Evolutionary conservation across 306 rosid genomes (phyloP).

Genomic region (Castanopsis chinensis): DNA sequence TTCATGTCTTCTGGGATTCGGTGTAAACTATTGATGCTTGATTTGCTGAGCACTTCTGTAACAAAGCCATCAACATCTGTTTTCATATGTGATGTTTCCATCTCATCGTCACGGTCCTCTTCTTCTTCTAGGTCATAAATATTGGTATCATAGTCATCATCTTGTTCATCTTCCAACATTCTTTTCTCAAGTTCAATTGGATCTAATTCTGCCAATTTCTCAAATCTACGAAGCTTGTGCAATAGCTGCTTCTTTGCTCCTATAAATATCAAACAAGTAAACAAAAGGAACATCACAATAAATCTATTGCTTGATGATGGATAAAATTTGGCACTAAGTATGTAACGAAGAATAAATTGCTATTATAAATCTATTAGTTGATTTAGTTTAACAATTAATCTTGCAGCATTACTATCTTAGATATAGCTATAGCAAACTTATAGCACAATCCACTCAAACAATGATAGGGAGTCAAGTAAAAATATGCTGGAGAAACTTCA

Average conservation of each 20-base stretch:
- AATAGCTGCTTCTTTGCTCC: constrained; percentile 77
- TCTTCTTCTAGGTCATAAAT: constrained; percentile 24
- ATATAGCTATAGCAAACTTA: background rate
- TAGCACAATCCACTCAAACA: background rate
- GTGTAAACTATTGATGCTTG: constrained; percentile 23
- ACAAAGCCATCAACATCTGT: constrained; percentile 25
- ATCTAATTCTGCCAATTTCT: constrained; percentile 79
- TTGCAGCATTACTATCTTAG: background rate
- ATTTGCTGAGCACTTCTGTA: constrained; percentile 32
- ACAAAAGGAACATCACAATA: background rate
- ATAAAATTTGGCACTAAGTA: background rate
- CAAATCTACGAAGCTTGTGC: constrained; percentile 78
- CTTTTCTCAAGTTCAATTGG: constrained; percentile 75
- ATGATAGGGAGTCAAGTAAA: background rate
- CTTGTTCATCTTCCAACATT: constrained; percentile 51
- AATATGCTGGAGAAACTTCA: background rate
- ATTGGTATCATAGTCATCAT: constrained; percentile 13
- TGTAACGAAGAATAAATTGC: background rate
- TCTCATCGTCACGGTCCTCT: constrained; percentile 29
- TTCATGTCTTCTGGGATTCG: constrained; percentile 40
- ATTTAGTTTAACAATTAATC: background rate
- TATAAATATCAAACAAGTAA: constrained; percentile 31
- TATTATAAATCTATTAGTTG: background rate
- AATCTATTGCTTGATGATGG: background rate
- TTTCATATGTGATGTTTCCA: constrained; percentile 27